Evolutionary conservation across 768 basidiomycete species (phyloP).

Genomic region (Xerocomellus amylosporus): DNA sequence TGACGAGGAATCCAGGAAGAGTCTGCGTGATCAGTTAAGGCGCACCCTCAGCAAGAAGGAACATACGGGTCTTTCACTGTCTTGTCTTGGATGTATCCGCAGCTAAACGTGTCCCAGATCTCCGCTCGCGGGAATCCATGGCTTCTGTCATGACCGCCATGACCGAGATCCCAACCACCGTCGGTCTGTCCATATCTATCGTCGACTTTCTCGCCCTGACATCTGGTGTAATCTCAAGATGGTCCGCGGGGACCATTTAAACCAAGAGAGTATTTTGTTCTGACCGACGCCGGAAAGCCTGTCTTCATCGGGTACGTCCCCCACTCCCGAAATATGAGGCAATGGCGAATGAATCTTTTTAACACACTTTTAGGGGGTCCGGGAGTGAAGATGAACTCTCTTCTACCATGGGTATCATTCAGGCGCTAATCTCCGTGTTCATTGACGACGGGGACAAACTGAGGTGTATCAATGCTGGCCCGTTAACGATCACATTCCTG

Average conservation of each 20-base stretch:
- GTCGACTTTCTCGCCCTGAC: constrained; percentile 4
- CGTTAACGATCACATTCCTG: constrained; percentile 81
- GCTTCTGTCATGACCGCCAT: constrained; percentile 31
- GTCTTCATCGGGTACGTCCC: constrained; percentile 77
- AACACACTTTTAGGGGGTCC: constrained; percentile 40
- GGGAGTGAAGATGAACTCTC: constrained; percentile 61
- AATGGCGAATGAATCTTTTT: not conserved
- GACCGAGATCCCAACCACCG: constrained; percentile 34
- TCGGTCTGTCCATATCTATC: constrained; percentile 17
- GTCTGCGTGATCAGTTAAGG: constrained; percentile 67
- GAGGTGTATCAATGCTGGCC: constrained; percentile 80
- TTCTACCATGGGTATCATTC: constrained; percentile 86
- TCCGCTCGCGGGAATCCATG: constrained; percentile 12
- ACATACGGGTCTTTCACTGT: constrained; percentile 40
- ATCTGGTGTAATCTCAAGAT: constrained; percentile 3
- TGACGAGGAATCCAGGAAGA: constrained; percentile 61
- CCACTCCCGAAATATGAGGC: not conserved
- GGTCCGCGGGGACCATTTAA: constrained; percentile 30
- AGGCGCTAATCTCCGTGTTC: constrained; percentile 94
- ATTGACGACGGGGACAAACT: constrained; percentile 87
- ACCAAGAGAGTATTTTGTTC: constrained; percentile 82
- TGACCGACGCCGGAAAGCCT: constrained; percentile 97
- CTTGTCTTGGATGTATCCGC: constrained; percentile 8
- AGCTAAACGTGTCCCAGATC: constrained; percentile 10
- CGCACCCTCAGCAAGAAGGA: constrained; percentile 57